Evolutionary conservation across 73 alveolate genomes (phyloP).

Genomic region (Paramecium bursaria): DNA sequence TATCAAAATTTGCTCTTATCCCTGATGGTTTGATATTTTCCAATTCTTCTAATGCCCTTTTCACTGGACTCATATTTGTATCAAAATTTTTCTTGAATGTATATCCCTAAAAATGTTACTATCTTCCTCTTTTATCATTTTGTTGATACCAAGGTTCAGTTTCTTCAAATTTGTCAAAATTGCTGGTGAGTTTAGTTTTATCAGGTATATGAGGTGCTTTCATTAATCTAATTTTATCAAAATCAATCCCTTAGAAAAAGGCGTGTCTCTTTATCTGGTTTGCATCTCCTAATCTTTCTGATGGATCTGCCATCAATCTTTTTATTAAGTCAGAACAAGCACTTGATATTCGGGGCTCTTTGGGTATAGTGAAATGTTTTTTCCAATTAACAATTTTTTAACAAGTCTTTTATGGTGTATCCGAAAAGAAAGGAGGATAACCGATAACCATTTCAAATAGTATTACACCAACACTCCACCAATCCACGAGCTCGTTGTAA

Average conservation of each 20-base stretch:
- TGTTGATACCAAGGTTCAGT: constrained; percentile 83
- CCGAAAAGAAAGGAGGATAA: constrained; percentile 97
- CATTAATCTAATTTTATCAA: constrained; percentile 72
- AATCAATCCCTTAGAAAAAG: constrained; percentile 86
- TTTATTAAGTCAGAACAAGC: constrained; percentile 85
- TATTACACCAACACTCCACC: constrained; percentile 98
- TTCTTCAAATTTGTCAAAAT: constrained; percentile 85
- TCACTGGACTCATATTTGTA: constrained; percentile 70
- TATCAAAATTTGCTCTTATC: constrained; percentile 37
- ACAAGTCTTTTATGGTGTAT: constrained; percentile 86
- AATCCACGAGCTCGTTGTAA: constrained; percentile 91
- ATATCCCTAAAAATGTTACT: constrained; percentile 77
- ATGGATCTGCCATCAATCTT: constrained; percentile 87
- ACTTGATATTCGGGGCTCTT: constrained; percentile 85
- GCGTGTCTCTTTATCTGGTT: constrained; percentile 87
- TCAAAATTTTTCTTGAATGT: constrained; percentile 85
- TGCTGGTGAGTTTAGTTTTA: constrained; percentile 72
- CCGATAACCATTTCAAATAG: constrained; percentile 97
- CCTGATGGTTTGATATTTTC: constrained; percentile 63
- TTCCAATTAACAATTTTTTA: constrained; percentile 87
- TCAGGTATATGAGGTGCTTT: constrained; percentile 86
- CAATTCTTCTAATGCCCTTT: constrained; percentile 61
- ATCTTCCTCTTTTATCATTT: constrained; percentile 64
- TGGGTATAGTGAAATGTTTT: constrained; percentile 86
- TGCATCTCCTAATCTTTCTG: constrained; percentile 84